Conservation (phyloP, 257 asterid genomes). For the Anisodus acutangulus region DNA sequence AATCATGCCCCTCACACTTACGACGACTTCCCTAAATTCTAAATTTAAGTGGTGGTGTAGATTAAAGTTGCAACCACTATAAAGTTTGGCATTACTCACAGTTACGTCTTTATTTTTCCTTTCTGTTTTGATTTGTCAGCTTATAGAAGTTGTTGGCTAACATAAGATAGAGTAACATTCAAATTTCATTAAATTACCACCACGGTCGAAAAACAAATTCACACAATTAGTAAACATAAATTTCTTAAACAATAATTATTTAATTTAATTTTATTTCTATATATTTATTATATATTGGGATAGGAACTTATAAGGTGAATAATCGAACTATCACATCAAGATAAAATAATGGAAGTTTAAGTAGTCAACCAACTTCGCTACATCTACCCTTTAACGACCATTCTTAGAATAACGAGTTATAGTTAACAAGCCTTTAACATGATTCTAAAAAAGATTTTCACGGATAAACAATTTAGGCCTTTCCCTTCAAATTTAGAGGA, state of each 20-base stretch:
- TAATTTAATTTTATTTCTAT: not conserved
- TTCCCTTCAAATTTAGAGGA: not conserved
- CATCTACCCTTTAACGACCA: not conserved
- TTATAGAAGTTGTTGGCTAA: not conserved
- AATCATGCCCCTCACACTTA: no score
- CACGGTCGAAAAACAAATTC: not conserved
- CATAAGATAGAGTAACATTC: not conserved
- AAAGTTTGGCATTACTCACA: not conserved
- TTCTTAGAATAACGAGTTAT: not conserved
- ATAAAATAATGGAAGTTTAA: not conserved
- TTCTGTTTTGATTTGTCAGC: not conserved
- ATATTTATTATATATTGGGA: not conserved
- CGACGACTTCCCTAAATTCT: no score
- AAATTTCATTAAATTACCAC: not conserved
- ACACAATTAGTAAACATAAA: not conserved
- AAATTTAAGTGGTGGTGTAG: not conserved
- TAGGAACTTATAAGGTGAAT: not conserved
- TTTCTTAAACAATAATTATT: not conserved
- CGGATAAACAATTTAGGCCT: not conserved
- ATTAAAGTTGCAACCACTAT: not conserved
- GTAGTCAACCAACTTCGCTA: not conserved
- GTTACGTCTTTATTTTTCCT: not conserved
- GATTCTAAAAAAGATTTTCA: not conserved
- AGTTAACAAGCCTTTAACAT: not conserved
- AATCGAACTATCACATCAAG: not conserved